Base-by-base conservation (phyloP, 2,329 filamentous ascomycete genomes). In the Colletotrichum tamarilloi region DNA sequence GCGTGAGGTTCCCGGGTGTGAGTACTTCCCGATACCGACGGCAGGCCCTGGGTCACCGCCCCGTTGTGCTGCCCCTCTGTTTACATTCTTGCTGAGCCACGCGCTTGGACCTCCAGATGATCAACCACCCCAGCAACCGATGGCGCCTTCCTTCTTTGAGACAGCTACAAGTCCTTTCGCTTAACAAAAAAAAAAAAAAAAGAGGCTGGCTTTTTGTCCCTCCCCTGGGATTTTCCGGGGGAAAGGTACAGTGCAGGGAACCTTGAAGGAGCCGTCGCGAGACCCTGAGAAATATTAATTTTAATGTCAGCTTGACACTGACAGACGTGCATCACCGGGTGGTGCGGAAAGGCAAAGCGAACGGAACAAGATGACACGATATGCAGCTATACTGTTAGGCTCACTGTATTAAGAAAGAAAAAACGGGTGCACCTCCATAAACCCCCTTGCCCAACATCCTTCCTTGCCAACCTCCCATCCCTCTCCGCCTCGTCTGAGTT, bases 11-110 rank as follows among this genome's bases (percentile, higher is more conserved):
- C 38, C 6, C 16, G 38, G 38, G 16, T 42, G 16, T 22, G 42
- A 49, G 42, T n/a, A 19, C 8, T 49, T 11, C 42, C 19, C 42
- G 19, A 49, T 49, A 49, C 19, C 42, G 42, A 56, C 24, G 53
- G 26, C 53, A 56, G 38, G 38, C 38, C 6, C 38, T 16, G 53
- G 24, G 8, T 19, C 42, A 49, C 42, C 42, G 42, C 19, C 42
- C 42, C 6, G 19, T 49, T 56, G 53, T 38, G 9, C 7, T 65
- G 62, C 52, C 62, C 62, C 62, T 57, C 62, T 65, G 28, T 57
- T 65, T 57, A 65, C 59, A 22, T 35, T 28, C 60, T 22, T 46
- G 60, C 60, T n/a, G n/a, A 63, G 16, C 16, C 46, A 22, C 14
- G 16, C 52, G 52, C 52, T 42, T 28, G 32, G 52, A 9, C 24